Conservation (phyloP, 2,329 filamentous ascomycete genomes). For the Aspergillus brunneoviolaceus region DNA sequence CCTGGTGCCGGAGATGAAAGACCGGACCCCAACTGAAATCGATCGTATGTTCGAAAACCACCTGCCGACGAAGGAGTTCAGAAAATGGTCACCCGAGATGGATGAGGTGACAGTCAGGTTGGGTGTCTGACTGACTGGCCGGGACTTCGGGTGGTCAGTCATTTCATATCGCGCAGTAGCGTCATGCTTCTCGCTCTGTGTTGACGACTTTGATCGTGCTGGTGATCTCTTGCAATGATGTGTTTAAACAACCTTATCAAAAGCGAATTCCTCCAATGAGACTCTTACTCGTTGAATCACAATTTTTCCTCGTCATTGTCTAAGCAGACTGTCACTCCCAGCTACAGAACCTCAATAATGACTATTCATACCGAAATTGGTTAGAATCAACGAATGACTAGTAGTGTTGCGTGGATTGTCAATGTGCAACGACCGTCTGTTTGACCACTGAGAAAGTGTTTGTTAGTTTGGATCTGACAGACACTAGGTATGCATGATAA, state of each 20-base stretch:
- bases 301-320: too few relatives aligned
- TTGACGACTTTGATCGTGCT: too few relatives aligned
- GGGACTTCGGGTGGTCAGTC: background rate
- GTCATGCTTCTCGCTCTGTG: too few relatives aligned
- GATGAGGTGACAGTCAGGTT: background rate
- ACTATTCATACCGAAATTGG: background rate
- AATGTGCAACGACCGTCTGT: background rate
- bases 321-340: too few relatives aligned
- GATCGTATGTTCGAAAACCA: slow-evolving; percentile 41
- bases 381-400: background rate
- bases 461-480: background rate
- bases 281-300: too few relatives aligned
- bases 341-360: too few relatives aligned
- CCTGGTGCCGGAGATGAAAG: slow-evolving; percentile 56
- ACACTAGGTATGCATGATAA: background rate
- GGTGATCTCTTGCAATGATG: too few relatives aligned
- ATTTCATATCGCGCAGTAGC: too few relatives aligned
- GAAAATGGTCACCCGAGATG: slow-evolving; percentile 17
- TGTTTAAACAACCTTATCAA: too few relatives aligned
- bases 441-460: background rate
- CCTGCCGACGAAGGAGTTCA: slow-evolving; percentile 25
- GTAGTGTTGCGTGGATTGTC: background rate
- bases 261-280: too few relatives aligned
- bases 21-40: slow-evolving; percentile 49
- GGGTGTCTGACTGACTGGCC: background rate